phyloP scores from a whole-genome alignment of 352 stramenopile genomes.

The Ochromonadaceae sp. region DNA sequence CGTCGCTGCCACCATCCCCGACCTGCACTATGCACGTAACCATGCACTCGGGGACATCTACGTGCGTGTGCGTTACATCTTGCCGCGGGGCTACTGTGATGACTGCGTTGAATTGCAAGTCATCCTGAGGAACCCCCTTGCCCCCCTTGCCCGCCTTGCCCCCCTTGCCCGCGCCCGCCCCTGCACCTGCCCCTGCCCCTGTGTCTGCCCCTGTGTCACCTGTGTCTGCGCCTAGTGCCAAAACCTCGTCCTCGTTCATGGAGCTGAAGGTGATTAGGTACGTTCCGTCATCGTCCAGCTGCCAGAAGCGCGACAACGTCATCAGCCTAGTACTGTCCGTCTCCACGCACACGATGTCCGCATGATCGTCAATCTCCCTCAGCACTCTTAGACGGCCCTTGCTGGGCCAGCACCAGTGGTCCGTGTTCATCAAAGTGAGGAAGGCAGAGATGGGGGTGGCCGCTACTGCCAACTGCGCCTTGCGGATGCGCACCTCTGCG shows the following conservation, averaged over 20 bases:
- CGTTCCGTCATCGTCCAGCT: slow-evolving; percentile 8
- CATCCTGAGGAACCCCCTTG: neutral
- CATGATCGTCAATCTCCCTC: slow-evolving; percentile 14
- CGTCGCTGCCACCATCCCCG: neutral
- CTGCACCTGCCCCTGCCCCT: neutral
- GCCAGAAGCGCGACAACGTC: slow-evolving; percentile 6
- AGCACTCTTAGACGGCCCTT: neutral
- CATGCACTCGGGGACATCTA: neutral
- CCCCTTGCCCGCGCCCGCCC: neutral
- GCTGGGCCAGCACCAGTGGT: neutral
- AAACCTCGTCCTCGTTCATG: neutral
- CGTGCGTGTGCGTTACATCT: neutral
- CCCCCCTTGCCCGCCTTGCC: neutral
- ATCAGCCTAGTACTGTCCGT: neutral
- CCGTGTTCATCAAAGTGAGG: neutral
- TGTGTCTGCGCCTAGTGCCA: neutral
- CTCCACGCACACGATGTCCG: slow-evolving; percentile 1
- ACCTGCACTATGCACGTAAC: slow-evolving; percentile 3
- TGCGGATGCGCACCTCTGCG: neutral
- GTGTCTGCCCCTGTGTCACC: neutral
- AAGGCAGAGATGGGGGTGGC: neutral
- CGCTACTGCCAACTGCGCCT: neutral
- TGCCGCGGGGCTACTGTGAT: neutral
- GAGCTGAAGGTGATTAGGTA: slow-evolving; percentile 5
- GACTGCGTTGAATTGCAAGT: no score